A percentile compares a stretch with the other conserved stretches of the same genome.
Evolutionary conservation across 129 eudicot genomes (phyloP).

Genomic region (Pittosporum tobira): DNA sequence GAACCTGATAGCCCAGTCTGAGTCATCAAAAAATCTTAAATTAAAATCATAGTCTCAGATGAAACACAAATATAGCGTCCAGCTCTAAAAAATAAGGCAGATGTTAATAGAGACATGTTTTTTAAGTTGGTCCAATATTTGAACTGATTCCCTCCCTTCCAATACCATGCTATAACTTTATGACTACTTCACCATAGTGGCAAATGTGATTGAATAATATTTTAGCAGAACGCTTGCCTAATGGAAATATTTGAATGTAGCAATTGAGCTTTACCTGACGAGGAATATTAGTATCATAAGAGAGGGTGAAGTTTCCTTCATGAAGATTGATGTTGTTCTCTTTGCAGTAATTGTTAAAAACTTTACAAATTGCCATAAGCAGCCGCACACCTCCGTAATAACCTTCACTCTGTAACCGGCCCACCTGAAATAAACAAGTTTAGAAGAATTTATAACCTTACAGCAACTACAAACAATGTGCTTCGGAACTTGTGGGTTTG

Average conservation of each 20-base stretch:
- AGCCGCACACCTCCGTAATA: conserved; percentile 96
- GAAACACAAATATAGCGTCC: not conserved
- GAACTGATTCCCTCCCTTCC: too few species aligned
- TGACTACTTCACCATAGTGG: not conserved
- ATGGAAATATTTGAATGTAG: too few species aligned
- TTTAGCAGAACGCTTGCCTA: too few species aligned
- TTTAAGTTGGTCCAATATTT: too few species aligned
- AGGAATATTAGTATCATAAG: conserved; percentile 93
- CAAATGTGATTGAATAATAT: not conserved
- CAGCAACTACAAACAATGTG: not conserved
- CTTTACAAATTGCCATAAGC: conserved; percentile 84
- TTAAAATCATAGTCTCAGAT: not conserved
- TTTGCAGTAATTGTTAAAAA: conserved; percentile 60
- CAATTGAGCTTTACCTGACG: conserved; percentile 56
- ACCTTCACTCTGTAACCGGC: conserved; percentile 64
- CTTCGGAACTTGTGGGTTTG: too few species aligned
- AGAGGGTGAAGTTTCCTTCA: conserved; percentile 54
- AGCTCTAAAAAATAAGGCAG: not conserved
- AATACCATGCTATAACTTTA: too few species aligned
- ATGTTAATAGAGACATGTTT: too few species aligned
- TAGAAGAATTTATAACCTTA: not conserved
- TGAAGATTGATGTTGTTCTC: conserved; percentile 51
- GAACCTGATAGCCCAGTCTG: conserved; percentile 98
- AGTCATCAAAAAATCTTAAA: conserved; percentile 7
- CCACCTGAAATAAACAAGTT: conserved; percentile 43